Evolutionary conservation across 495 filamentous ascomycete genomes (phyloP), one percentile per base, ranked within the genome.

Genomic region (Xylaria intraflava): DNA sequence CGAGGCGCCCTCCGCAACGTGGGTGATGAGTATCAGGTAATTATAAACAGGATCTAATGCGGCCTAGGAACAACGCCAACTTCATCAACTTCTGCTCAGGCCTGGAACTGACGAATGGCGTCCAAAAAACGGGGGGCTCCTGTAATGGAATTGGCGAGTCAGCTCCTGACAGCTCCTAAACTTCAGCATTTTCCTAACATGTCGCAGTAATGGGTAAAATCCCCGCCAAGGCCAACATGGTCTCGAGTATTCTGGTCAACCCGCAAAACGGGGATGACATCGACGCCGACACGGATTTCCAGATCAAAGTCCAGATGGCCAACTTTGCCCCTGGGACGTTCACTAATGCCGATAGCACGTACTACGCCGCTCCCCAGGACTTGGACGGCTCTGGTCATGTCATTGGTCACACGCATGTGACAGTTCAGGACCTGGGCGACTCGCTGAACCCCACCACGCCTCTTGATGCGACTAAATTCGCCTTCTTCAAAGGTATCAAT

Each of bases 401-500:
- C 53, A 77, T 86, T 55, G 85, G 85, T 23, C 85, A 88, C 70
- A 84, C 81, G 46, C 86, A 88, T 71, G 77, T 89, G 46, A 87
- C 84, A 6, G 69, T 87, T 45, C 85, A 89, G 65, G 71, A 80
- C 51, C 56, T 84, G 27, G 79, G 78, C 38, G 67, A 69, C 63
- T 67, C 60, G 43, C 59, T 77, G 53, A 79, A 70, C 64, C 80
- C 75, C 23, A 72, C 62, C 11, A 59, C 62, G 17, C 78, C 83
- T 38, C 75, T 82, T 0, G 76, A 83, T 47, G 66, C 83, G 35
- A 69, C 60, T n/a, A 68, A 66, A 46, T 87, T 89, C 55, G 81
- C 69, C 49, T 86, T 87, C 72, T 89, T 89, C 78, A 86, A 88
- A 72, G 85, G 86, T 57, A 82, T 89, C 72, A 87, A 88, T 63